Percentiles rank a stretch among this genome's conserved stretches.
These are phyloP conservation scores for Annulohypoxylon moriforme DNA, from an alignment of 495 filamentous ascomycete species.

Conservation along the genomic window DNA sequence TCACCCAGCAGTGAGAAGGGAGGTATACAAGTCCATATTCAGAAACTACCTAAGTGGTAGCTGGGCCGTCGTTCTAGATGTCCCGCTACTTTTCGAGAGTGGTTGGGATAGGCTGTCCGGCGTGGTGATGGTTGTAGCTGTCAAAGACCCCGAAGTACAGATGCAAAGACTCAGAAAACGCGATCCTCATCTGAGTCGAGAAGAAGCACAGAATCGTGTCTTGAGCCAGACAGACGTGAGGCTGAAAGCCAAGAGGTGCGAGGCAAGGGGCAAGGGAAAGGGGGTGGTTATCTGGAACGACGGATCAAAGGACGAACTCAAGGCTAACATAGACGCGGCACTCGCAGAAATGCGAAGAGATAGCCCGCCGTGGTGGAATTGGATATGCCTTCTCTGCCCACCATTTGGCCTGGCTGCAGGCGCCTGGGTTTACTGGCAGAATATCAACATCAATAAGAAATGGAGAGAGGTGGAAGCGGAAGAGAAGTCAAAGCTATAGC, in stretches of 20 bases:
- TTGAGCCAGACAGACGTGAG: constrained; percentile 83
- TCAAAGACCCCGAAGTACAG: constrained; percentile 78
- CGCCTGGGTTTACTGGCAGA: constrained; percentile 73
- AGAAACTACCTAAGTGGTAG: constrained; percentile 73
- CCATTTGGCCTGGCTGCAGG: constrained; percentile 74
- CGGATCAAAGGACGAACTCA: constrained; percentile 72
- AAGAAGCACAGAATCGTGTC: constrained; percentile 87
- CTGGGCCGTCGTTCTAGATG: constrained; percentile 92
- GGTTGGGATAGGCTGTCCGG: constrained; percentile 83
- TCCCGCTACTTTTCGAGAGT: constrained; percentile 90
- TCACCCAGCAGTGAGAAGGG: constrained; percentile 84
- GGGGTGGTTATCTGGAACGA: constrained; percentile 93
- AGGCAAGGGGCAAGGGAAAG: constrained; percentile 67
- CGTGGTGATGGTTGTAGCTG: constrained; percentile 84
- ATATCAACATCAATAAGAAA: constrained; percentile 70
- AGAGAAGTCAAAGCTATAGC: constrained; percentile 76
- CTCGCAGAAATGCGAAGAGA: constrained; percentile 68
- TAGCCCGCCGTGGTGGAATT: constrained; percentile 85
- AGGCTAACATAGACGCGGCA: constrained; percentile 69
- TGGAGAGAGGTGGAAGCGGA: constrained; percentile 75
- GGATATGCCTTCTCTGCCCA: constrained; percentile 76
- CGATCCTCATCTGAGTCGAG: constrained; percentile 74
- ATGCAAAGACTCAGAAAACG: constrained; percentile 77
- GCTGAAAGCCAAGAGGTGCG: constrained; percentile 79
- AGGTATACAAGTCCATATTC: constrained; percentile 76